Conservation (phyloP, 352 stramenopile genomes). For the Globisporangium cystogenes region DNA sequence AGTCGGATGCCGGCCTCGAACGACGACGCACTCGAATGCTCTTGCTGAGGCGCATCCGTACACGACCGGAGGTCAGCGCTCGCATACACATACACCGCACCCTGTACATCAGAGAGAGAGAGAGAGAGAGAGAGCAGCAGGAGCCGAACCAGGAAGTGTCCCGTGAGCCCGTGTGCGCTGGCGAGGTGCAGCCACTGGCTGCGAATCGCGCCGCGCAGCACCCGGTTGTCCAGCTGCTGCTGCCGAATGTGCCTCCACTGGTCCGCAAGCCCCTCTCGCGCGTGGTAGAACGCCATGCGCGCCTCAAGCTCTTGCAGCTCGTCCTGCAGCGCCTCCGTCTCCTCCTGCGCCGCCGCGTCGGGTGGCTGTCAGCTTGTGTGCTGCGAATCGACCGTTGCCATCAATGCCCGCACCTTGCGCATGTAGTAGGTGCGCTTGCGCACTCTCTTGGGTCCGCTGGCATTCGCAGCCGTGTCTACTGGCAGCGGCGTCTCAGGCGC, state of each 20-base stretch:
- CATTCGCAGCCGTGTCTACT: background rate
- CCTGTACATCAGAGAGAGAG: too few species aligned
- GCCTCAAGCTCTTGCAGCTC: conserved; percentile 21
- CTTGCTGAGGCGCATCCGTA: conserved; percentile 11
- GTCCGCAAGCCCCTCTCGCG: conserved; percentile 17
- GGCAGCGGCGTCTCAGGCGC: too few species aligned
- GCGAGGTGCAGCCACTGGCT: conserved; percentile 32
- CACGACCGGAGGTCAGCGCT: background rate
- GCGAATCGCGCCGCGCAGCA: conserved; percentile 24
- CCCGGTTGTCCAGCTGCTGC: conserved; percentile 21
- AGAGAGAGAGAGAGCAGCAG: background rate
- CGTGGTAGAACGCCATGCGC: conserved; percentile 21
- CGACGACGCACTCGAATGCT: conserved; percentile 18
- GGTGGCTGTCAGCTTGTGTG: background rate
- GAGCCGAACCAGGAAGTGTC: conserved; percentile 24
- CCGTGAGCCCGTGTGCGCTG: conserved; percentile 26
- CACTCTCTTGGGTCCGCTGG: conserved; percentile 11
- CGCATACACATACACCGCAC: background rate
- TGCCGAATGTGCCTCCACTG: conserved; percentile 16
- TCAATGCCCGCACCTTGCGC: conserved; percentile 22
- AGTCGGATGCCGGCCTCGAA: conserved; percentile 32
- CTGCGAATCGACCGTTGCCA: too few species aligned
- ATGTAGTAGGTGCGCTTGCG: conserved; percentile 36
- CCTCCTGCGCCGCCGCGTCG: conserved; percentile 13
- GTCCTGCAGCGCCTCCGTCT: conserved; percentile 24